Evolutionary conservation across 352 stramenopile genomes (phyloP).

Genomic region (Phytopythium litorale): DNA sequence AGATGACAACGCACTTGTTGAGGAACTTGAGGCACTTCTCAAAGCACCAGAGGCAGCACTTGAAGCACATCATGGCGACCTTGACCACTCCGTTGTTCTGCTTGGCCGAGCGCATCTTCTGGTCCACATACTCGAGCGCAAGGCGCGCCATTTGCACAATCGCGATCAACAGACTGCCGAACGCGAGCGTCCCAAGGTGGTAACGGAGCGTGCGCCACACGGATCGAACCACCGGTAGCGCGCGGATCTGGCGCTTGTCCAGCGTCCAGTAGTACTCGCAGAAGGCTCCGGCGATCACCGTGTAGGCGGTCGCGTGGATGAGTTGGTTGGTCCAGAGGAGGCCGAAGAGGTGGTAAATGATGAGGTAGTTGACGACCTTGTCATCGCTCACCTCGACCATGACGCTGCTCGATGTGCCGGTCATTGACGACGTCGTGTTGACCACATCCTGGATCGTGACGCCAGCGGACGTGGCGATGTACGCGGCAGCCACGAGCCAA

Average conservation of each 20-base stretch:
- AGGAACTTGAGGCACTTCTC: constrained; percentile 90
- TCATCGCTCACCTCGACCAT: constrained; percentile 45
- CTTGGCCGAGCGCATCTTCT: constrained; percentile 61
- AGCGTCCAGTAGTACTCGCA: constrained; percentile 88
- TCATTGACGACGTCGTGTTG: constrained; percentile 16
- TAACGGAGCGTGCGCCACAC: constrained; percentile 67
- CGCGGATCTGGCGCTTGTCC: constrained; percentile 57
- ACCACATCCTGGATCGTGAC: constrained; percentile 48
- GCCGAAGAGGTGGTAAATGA: constrained; percentile 85
- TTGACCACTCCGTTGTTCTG: constrained; percentile 62
- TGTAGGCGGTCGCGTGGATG: constrained; percentile 71
- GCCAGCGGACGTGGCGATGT: constrained; percentile 65
- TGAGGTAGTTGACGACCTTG: constrained; percentile 67
- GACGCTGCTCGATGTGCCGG: constrained; percentile 18
- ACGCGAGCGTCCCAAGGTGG: constrained; percentile 84
- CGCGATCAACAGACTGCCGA: constrained; percentile 85
- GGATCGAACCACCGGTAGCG: constrained; percentile 46
- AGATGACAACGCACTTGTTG: too few relatives aligned
- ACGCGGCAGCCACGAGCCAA: constrained; percentile 76
- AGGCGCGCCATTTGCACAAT: constrained; percentile 77
- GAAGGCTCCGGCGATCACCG: constrained; percentile 73
- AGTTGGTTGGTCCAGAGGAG: constrained; percentile 87
- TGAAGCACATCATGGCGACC: constrained; percentile 84
- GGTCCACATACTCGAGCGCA: constrained; percentile 77
- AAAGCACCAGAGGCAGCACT: constrained; percentile 87